Percentiles rank a stretch among this genome's conserved stretches.
phyloP scores from a whole-genome alignment of 148 eudicot species.

The Rhododendron ferrugineum region DNA sequence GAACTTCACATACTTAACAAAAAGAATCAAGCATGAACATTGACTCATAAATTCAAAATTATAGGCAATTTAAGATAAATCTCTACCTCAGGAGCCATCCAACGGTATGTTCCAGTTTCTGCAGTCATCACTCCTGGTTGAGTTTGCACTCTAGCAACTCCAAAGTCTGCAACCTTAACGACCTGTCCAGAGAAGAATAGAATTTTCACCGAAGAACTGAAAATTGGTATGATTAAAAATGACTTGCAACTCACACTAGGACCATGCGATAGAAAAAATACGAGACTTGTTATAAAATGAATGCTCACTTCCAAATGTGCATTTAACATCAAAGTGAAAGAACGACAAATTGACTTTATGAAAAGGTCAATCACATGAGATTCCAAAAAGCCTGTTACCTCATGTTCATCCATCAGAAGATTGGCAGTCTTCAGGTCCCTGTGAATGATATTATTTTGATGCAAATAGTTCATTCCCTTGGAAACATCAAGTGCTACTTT shows the following conservation, averaged over 20 bases:
- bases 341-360: not conserved
- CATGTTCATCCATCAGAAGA: constrained; percentile 64
- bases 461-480: constrained; percentile 63
- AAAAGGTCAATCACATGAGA: not conserved
- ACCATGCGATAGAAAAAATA: not conserved
- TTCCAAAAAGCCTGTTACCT: constrained; percentile 31
- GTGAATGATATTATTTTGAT: constrained; percentile 57
- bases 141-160: constrained; percentile 61
- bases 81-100: constrained; percentile 85
- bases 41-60: not conserved
- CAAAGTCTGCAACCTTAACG: constrained; percentile 76
- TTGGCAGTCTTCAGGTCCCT: constrained; percentile 74
- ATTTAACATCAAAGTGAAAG: not conserved
- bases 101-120: constrained; percentile 74
- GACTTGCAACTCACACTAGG: not conserved
- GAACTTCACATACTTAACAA: not conserved
- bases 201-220: not conserved
- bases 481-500: constrained; percentile 58
- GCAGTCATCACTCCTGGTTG: constrained; percentile 71
- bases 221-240: not conserved
- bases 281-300: not conserved
- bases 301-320: not conserved
- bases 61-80: not conserved
- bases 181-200: constrained; percentile 24
- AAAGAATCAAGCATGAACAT: not conserved